Percentiles rank a stretch among this genome's conserved stretches.
These are phyloP conservation scores for Glomus cerebriforme DNA, from an alignment of 192 early-diverging fungal species.

Conservation along the genomic window DNA sequence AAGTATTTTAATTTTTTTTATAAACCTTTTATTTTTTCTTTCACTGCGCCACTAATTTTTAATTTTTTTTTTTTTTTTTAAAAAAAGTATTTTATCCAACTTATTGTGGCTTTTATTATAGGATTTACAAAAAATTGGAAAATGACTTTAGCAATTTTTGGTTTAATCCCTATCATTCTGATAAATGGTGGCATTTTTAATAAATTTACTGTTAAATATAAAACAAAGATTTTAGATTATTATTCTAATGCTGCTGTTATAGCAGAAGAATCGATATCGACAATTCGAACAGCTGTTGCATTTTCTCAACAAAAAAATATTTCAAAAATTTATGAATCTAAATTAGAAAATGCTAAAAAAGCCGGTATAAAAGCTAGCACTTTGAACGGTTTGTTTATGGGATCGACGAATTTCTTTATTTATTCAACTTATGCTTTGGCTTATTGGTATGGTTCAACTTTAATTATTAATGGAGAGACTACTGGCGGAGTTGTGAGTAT, in stretches of 20 bases:
- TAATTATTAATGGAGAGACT: slow-evolving; percentile 69
- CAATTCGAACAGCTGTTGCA: slow-evolving; percentile 82
- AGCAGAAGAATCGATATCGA: slow-evolving; percentile 82
- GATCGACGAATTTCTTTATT: slow-evolving; percentile 52
- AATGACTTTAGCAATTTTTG: slow-evolving; percentile 64
- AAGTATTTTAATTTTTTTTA: neutral
- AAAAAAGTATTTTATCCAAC: slow-evolving; percentile 45
- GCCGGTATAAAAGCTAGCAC: slow-evolving; percentile 48
- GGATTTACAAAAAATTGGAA: slow-evolving; percentile 63
- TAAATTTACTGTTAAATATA: slow-evolving; percentile 47
- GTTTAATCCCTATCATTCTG: slow-evolving; percentile 63
- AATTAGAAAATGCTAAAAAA: slow-evolving; percentile 44
- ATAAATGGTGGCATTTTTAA: slow-evolving; percentile 70
- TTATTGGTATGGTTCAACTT: slow-evolving; percentile 59
- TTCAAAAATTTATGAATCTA: slow-evolving; percentile 46
- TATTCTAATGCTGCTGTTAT: slow-evolving; percentile 69
- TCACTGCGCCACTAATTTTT: neutral
- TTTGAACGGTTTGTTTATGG: slow-evolving; percentile 44
- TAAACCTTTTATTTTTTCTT: neutral
- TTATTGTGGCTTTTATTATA: slow-evolving; percentile 65
- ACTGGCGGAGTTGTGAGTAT: slow-evolving; percentile 50
- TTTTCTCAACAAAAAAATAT: slow-evolving; percentile 62
- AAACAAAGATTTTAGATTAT: slow-evolving; percentile 56
- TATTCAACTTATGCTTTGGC: slow-evolving; percentile 58
- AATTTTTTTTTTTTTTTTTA: neutral